These are phyloP conservation scores for Monosporozyma aquatica DNA, from an alignment of 805 yeast genomes.

Conservation along the genomic window DNA sequence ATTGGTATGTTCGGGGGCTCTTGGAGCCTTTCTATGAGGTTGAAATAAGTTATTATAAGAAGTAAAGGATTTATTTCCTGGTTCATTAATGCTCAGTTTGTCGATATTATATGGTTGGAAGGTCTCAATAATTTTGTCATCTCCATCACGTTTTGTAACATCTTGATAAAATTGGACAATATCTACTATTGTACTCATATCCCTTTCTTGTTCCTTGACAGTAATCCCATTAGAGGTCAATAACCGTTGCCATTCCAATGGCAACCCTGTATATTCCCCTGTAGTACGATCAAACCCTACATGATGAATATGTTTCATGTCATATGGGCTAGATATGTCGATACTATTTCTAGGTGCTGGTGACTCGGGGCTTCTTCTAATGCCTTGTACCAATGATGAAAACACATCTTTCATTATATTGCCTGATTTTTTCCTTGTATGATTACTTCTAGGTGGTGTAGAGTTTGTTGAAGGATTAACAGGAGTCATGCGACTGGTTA, in stretches of 20 bases:
- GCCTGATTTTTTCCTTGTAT: conserved; percentile 12
- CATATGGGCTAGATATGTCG: conserved; percentile 78
- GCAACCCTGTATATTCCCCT: conserved; percentile 87
- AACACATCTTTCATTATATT: conserved; percentile 50
- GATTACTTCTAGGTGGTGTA: background rate
- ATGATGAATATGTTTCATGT: conserved; percentile 86
- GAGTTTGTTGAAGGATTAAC: background rate
- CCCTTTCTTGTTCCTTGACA: conserved; percentile 74
- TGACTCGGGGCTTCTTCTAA: conserved; percentile 2
- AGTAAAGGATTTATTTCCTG: background rate
- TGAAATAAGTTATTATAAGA: background rate
- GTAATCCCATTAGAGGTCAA: conserved; percentile 82
- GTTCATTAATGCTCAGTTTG: background rate
- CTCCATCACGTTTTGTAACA: conserved; percentile 34
- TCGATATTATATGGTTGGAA: conserved; percentile 14
- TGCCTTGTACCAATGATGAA: conserved; percentile 34
- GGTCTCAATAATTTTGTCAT: conserved; percentile 34
- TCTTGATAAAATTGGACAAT: conserved; percentile 80
- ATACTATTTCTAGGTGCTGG: background rate
- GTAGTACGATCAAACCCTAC: conserved; percentile 80
- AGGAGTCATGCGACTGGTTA: conserved; percentile 2
- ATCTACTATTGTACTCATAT: conserved; percentile 91
- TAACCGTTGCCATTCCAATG: conserved; percentile 83
- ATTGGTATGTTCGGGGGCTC: background rate
- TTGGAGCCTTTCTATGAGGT: conserved; percentile 3